phyloP scores from a whole-genome alignment of 257 asterid species.

The Salvia splendens region DNA sequence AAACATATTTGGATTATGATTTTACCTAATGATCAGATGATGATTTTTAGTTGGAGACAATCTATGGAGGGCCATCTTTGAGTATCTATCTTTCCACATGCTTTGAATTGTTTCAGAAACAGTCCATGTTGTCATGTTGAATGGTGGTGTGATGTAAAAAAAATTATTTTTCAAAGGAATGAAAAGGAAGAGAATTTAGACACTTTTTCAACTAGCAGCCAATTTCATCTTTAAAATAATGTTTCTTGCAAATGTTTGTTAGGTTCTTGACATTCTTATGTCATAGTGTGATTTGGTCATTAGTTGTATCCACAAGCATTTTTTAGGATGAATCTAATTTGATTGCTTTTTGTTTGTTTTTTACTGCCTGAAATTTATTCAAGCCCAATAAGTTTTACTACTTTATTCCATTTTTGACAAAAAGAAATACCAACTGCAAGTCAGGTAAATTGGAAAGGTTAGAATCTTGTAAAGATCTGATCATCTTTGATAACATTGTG shows the following conservation, averaged over 20 bases:
- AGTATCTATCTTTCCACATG: conserved; percentile 41
- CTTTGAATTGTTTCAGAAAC: conserved; percentile 36
- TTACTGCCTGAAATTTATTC: background rate
- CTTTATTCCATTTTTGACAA: background rate
- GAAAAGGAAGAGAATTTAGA: background rate
- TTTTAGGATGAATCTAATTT: background rate
- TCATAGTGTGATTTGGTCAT: background rate
- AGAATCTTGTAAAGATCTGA: background rate
- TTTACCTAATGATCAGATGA: conserved; percentile 38
- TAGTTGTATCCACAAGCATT: background rate
- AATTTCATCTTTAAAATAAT: background rate
- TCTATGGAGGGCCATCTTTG: conserved; percentile 33
- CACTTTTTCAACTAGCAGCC: conserved; percentile 2
- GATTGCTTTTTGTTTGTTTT: background rate
- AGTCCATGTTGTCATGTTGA: conserved; percentile 34
- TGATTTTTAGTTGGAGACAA: conserved; percentile 44
- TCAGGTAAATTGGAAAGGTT: background rate
- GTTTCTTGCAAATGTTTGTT: too few species aligned
- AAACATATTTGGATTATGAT: conserved; percentile 17
- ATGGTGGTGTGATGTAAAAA: background rate
- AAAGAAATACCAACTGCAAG: background rate
- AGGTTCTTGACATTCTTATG: conserved; percentile 1
- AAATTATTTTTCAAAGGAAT: background rate
- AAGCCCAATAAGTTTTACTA: background rate
- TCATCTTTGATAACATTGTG: background rate